These are phyloP conservation scores for Malassezia arunalokei DNA, from an alignment of 1,284 basidiomycete species.

Conservation along the genomic window DNA sequence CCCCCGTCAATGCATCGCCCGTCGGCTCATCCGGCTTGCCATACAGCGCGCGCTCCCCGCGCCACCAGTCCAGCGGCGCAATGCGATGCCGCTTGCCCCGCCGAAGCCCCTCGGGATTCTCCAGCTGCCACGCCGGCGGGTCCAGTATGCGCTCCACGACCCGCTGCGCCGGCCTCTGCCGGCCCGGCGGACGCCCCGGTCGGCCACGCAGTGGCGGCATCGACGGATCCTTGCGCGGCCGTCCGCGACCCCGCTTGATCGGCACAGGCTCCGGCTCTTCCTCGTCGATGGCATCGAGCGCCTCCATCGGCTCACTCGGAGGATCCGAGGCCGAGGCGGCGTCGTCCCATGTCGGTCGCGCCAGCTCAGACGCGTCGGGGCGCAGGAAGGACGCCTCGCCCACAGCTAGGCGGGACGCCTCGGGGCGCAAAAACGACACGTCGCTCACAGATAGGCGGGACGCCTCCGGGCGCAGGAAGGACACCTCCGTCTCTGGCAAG, in stretches of 20 bases:
- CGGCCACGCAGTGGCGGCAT: constrained; percentile 8
- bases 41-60: constrained; percentile 77
- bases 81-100: constrained; percentile 62
- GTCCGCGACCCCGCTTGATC: constrained; percentile 15
- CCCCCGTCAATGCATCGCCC: constrained; percentile 24
- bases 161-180: constrained; percentile 15
- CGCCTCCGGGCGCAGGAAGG: neutral
- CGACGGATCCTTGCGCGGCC: constrained; percentile 13
- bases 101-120: constrained; percentile 55
- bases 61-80: constrained; percentile 78
- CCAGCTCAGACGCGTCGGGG: too few relatives aligned
- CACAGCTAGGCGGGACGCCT: too few relatives aligned
- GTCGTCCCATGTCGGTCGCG: too few relatives aligned
- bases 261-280: neutral
- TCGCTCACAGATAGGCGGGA: neutral
- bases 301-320: too few relatives aligned
- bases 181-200: constrained; percentile 13
- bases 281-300: too few relatives aligned
- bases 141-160: constrained; percentile 13
- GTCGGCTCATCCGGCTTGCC: constrained; percentile 29
- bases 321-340: too few relatives aligned
- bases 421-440: neutral
- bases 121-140: constrained; percentile 12
- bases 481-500: constrained; percentile 1
- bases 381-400: too few relatives aligned